Evolutionary conservation across 768 basidiomycete species (phyloP), one percentile per base, ranked within the genome.

Genomic region (Pulveroboletus ravenelii): DNA sequence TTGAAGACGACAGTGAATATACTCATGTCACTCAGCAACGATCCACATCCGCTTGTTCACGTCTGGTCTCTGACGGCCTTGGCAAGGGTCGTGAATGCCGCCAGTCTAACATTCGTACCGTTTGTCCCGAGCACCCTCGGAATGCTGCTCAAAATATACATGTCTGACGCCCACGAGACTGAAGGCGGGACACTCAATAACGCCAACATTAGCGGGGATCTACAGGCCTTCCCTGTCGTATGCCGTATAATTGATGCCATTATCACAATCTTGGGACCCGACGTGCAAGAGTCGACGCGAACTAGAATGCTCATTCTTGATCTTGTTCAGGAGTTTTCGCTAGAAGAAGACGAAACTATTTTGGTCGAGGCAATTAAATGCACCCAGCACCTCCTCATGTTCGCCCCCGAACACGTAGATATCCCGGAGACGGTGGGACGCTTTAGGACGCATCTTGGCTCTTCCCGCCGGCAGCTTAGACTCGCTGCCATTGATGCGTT

Each of bases 371-470:
- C 93, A 2, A 94, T 97, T 68, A 90, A 88, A 68, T 95, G 93
- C 67, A 85, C 93, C 10, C 95, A 98, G 60, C 95, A 98, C 64
- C 87, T 96, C 74, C 78, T 98, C 36, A 95, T 99, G 84, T 98
- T 98, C 58, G 87, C 90, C 0, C 87, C 93, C 0, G 82, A 89
- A 54, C 78, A 90, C 47, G 82, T 92, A 50, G 77, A 93, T 52
- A 80, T 93, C 12, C 87, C 92, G 1, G 81, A 82, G 34, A 76
- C 94, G 8, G 87, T 97, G 23, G 72, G 77, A 37, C 83, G 78
- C 32, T 92, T 98, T 69, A 79, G 89, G 39, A 71, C 74, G 1
- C 81, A 97, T 67, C 78, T 98, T 18, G 80, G 82, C 1, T 95
- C 93, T 1, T 77, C 86, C 9, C 78, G 89, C 14, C 74, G 92